Percentiles rank a stretch among this genome's conserved stretches.
Evolutionary conservation across 768 basidiomycete genomes (phyloP).

Genomic region (Amanita pallidorosea): DNA sequence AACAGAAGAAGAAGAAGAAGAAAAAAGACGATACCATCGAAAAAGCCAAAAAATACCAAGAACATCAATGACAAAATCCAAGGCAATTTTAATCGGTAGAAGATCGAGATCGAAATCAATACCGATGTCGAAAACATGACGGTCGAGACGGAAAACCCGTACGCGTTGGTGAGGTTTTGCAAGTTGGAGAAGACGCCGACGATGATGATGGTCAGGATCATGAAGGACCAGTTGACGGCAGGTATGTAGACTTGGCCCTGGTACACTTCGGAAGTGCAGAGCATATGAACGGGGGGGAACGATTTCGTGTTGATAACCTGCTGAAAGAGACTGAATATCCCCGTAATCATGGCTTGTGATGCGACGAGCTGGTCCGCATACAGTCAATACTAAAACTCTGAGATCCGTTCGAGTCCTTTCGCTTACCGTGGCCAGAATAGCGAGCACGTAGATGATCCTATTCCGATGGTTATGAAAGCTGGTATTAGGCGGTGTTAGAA

Average conservation of each 20-base stretch:
- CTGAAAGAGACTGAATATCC: constrained; percentile 50
- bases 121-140: constrained; percentile 56
- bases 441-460: constrained; percentile 54
- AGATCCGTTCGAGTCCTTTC: constrained; percentile 17
- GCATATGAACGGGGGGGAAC: constrained; percentile 46
- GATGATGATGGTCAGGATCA: constrained; percentile 40
- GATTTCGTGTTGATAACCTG: constrained; percentile 55
- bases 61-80: constrained; percentile 31
- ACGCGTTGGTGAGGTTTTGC: constrained; percentile 44
- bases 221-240: constrained; percentile 46
- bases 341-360: constrained; percentile 62
- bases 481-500: neutral
- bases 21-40: constrained; percentile 40
- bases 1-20: no score
- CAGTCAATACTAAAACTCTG: neutral
- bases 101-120: constrained; percentile 46
- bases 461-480: neutral
- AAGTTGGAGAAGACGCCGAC: constrained; percentile 49
- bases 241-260: constrained; percentile 64
- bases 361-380: constrained; percentile 35
- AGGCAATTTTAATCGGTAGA: constrained; percentile 42
- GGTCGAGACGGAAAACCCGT: constrained; percentile 54
- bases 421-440: constrained; percentile 50
- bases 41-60: constrained; percentile 47
- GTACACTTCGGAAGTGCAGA: constrained; percentile 47